phyloP scores from a whole-genome alignment of 306 rosid genomes.

The Macrotyloma uniflorum region DNA sequence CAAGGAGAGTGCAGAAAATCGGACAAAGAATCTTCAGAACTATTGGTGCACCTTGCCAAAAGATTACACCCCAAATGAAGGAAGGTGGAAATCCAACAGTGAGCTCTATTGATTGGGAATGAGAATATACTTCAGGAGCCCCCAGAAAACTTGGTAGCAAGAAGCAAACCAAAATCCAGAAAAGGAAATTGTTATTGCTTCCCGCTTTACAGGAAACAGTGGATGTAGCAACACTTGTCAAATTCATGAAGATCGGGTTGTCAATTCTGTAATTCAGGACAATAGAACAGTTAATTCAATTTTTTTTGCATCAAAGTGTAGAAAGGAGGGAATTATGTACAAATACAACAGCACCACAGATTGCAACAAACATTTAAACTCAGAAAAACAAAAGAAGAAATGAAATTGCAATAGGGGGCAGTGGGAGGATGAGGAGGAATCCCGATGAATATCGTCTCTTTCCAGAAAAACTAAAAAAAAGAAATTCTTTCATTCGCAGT shows the following conservation, averaged over 20 bases:
- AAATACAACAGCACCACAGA: not conserved
- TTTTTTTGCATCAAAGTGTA: not conserved
- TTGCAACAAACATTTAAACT: not conserved
- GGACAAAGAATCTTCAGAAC: conserved; percentile 20
- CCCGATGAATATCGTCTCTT: not conserved
- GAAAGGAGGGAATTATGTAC: conserved; percentile 6
- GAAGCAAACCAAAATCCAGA: conserved; percentile 74
- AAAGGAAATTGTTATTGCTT: conserved; percentile 64
- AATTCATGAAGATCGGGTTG: conserved; percentile 74
- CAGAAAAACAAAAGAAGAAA: not conserved
- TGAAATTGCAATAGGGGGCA: not conserved
- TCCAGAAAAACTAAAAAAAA: not conserved
- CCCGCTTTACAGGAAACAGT: conserved; percentile 83
- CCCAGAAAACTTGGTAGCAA: conserved; percentile 64
- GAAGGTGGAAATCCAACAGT: conserved; percentile 57
- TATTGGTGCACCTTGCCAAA: conserved; percentile 35
- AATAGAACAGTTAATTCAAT: conserved; percentile 26
- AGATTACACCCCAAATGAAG: conserved; percentile 20
- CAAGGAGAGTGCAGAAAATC: conserved; percentile 21
- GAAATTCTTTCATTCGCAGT: not conserved
- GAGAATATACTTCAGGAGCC: conserved; percentile 52
- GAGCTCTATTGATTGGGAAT: conserved; percentile 50
- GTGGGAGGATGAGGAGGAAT: not conserved
- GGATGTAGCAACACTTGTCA: conserved; percentile 57
- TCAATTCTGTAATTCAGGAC: conserved; percentile 50